Base-by-base conservation (phyloP, 1,284 basidiomycete genomes). In the Papiliotrema terrestris region DNA sequence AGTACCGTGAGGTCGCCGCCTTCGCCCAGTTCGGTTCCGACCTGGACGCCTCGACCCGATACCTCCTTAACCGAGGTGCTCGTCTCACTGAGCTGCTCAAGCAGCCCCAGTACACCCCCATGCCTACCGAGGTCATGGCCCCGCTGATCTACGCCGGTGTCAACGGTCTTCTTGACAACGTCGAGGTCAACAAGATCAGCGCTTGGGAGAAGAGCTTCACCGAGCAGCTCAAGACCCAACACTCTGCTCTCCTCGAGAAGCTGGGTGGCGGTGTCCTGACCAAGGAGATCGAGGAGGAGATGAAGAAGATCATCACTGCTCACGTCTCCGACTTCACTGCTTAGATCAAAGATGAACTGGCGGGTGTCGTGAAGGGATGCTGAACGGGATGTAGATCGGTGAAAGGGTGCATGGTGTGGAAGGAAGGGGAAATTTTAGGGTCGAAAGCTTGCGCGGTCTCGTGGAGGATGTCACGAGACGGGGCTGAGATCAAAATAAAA, bases 1-100 rank as follows among this genome's bases (percentile, higher is more conserved):
- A 98, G 80, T 98, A 98, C 84, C 94, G 95, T 89, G 95, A 98
- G 84, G 93, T 98, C 67, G 95, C 95, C 68, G 95, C 95, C 64
- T 74, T 74, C 68, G 95, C 95, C 60, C 95, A 98, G 79, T 98
- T 98, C 84, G 95, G 95, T 86, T 98, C 95, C 69, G 95, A 98
- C 81, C 89, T 98, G 46, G 95, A 98, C 83, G 93, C 95, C 59
- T 96, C 95, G 39, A 98, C 95, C 69, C 91, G 91, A 71, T 96
- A 93, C 88, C 83, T 97, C 68, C 86, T 98, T 65, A 89, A 86
- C 74, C 91, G 95, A 86, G 95, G 95, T 84, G 87, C 91, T 66
- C 93, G 95, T 84, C 84, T 98, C 61, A 98, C 94, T 65, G 95
- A 98, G 83, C 87, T 98, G 74, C 84, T 98, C 73, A 98, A 97